Evolutionary conservation across 1,139 yeast species (phyloP).

Genomic region (Pichia inconspicua): DNA sequence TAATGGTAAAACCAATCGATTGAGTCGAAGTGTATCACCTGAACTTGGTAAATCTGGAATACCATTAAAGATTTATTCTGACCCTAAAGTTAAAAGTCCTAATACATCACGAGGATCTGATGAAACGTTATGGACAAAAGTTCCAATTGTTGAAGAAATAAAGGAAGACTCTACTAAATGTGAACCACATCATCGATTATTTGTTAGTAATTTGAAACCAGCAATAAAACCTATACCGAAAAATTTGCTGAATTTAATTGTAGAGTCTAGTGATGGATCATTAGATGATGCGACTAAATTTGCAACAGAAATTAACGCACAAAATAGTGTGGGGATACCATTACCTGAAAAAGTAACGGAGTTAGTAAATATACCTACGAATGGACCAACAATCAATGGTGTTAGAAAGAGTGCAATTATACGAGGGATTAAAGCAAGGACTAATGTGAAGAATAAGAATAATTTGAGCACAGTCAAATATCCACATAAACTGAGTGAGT

Average conservation of each 20-base stretch:
- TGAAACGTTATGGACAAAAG: slow-evolving; percentile 6
- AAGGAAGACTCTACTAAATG: slow-evolving; percentile 30
- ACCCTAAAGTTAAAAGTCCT: slow-evolving; percentile 5
- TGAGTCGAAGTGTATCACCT: neutral
- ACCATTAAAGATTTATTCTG: slow-evolving; percentile 9
- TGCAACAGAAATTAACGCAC: slow-evolving; percentile 67
- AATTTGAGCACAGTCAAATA: neutral
- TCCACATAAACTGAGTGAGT: slow-evolving; percentile 6
- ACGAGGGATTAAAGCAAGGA: slow-evolving; percentile 32
- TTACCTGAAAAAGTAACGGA: slow-evolving; percentile 53
- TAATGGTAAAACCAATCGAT: neutral
- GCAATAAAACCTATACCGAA: slow-evolving; percentile 33
- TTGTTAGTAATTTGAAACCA: slow-evolving; percentile 30
- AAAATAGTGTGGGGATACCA: slow-evolving; percentile 57
- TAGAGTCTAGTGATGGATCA: slow-evolving; percentile 61
- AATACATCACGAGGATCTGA: slow-evolving; percentile 10
- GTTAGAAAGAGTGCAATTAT: slow-evolving; percentile 49
- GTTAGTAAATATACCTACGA: slow-evolving; percentile 61
- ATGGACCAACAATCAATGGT: slow-evolving; percentile 31
- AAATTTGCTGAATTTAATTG: slow-evolving; percentile 43
- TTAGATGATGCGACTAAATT: slow-evolving; percentile 64
- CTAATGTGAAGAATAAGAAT: slow-evolving; percentile 4
- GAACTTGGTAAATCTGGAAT: slow-evolving; percentile 1
- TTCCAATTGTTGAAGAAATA: slow-evolving; percentile 1
- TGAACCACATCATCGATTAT: slow-evolving; percentile 34